Conservation (phyloP, 2,329 filamentous ascomycete genomes). For the Trichophyton schoenleinii region DNA sequence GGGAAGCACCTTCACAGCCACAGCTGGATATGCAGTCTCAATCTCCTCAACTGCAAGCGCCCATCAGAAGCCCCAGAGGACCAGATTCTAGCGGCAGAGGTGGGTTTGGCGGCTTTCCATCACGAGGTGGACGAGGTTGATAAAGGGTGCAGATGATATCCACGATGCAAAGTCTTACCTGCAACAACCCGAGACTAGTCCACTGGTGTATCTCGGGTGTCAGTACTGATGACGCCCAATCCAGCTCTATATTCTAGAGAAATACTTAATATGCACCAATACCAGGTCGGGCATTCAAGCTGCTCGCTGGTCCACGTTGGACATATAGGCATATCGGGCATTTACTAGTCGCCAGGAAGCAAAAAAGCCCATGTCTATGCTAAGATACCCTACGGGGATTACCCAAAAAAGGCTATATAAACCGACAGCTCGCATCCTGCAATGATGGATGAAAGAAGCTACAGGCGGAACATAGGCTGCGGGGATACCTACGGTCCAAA, state of each 20-base stretch:
- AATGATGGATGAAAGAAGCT: background rate
- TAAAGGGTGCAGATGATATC: background rate
- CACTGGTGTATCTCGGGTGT: background rate
- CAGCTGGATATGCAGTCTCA: background rate
- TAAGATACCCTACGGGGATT: background rate
- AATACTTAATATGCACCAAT: background rate
- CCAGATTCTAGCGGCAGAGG: conserved; percentile 65
- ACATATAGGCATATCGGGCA: background rate
- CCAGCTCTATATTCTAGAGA: background rate
- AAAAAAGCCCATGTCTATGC: background rate
- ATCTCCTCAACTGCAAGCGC: conserved; percentile 39
- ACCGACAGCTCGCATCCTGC: background rate
- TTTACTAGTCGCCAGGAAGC: background rate
- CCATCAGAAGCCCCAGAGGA: conserved; percentile 62
- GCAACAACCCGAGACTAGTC: background rate
- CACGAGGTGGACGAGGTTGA: conserved; percentile 37
- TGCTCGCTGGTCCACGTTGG: background rate
- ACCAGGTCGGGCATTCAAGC: background rate
- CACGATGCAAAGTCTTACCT: background rate
- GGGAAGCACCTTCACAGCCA: conserved; percentile 4
- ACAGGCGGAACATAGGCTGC: background rate
- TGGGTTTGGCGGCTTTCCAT: conserved; percentile 58
- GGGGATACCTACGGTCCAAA: too few species aligned
- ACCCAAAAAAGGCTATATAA: background rate
- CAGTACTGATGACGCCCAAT: background rate